These are phyloP conservation scores for Brassica rapa DNA, from an alignment of 345 rosid species.

Conservation along the genomic window DNA sequence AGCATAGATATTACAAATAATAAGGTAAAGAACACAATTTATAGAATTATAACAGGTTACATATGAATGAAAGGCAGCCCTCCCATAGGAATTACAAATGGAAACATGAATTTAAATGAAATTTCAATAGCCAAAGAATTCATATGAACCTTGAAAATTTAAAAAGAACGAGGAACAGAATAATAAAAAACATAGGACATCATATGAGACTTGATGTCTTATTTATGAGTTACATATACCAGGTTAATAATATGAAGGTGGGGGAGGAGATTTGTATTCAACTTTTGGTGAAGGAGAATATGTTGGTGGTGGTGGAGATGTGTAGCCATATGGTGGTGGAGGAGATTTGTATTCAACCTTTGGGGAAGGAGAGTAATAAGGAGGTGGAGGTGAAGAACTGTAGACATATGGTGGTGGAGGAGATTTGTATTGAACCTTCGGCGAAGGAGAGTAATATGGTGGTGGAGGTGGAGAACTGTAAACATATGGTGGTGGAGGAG, in stretches of 20 bases:
- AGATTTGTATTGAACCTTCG: slow-evolving; percentile 11
- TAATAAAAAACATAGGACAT: neutral
- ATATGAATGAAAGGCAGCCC: neutral
- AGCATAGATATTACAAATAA: neutral
- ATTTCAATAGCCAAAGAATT: slow-evolving; percentile 8
- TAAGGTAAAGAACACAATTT: neutral
- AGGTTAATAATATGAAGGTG: neutral
- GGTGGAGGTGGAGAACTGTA: neutral
- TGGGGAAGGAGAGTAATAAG: neutral
- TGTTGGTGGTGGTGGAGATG: neutral
- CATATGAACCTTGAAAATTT: neutral
- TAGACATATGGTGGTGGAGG: slow-evolving; percentile 2
- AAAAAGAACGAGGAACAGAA: neutral
- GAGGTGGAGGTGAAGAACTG: neutral
- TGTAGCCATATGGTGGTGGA: neutral
- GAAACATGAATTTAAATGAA: slow-evolving; percentile 4
- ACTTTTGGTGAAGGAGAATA: slow-evolving; percentile 1
- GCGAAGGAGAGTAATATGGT: neutral
- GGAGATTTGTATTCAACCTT: slow-evolving; percentile 14
- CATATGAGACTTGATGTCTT: neutral
- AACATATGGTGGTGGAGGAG: neutral
- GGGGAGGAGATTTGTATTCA: slow-evolving; percentile 20
- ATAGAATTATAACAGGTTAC: slow-evolving; percentile 9
- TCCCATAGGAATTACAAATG: neutral
- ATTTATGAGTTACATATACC: neutral